These are phyloP conservation scores for Strobilomyces dryophilus DNA, from an alignment of 768 basidiomycete genomes.

Conservation along the genomic window DNA sequence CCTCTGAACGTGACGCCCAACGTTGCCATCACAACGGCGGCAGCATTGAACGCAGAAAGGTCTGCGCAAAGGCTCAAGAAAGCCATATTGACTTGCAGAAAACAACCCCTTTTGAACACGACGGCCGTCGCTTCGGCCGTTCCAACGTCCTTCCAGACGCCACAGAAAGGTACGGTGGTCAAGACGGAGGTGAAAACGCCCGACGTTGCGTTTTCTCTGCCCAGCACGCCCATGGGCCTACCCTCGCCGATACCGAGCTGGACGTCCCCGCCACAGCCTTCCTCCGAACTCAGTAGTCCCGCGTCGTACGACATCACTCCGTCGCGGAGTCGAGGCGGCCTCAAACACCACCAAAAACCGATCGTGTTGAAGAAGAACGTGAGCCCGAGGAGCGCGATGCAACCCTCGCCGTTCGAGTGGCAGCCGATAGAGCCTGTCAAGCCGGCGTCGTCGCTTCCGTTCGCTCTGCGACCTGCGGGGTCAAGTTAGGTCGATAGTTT, in stretches of 20 bases:
- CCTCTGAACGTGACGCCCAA: constrained; percentile 52
- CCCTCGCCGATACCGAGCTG: constrained; percentile 21
- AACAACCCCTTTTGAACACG: constrained; percentile 64
- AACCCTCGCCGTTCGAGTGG: constrained; percentile 19
- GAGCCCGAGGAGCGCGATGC: constrained; percentile 4
- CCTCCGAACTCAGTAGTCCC: constrained; percentile 15
- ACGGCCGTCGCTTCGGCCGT: constrained; percentile 32
- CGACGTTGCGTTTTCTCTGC: constrained; percentile 5
- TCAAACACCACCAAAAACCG: constrained; percentile 35
- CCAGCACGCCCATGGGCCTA: constrained; percentile 21
- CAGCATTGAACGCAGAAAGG: constrained; percentile 77
- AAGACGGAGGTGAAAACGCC: constrained; percentile 4
- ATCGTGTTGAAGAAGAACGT: constrained; percentile 27
- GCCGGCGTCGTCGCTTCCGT: constrained; percentile 23
- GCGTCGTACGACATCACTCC: constrained; percentile 13
- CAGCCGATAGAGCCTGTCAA: constrained; percentile 21
- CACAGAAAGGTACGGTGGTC: constrained; percentile 22
- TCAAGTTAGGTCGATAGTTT: constrained; percentile 7
- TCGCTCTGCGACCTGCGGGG: constrained; percentile 19
- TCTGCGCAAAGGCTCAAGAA: constrained; percentile 67
- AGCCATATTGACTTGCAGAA: constrained; percentile 56
- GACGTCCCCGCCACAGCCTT: constrained; percentile 14
- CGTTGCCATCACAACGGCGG: constrained; percentile 71
- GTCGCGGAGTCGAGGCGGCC: constrained; percentile 20
- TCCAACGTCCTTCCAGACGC: constrained; percentile 27